Evolutionary conservation across 2,329 filamentous ascomycete genomes (phyloP).

Genomic region (Xylaria sp.): DNA sequence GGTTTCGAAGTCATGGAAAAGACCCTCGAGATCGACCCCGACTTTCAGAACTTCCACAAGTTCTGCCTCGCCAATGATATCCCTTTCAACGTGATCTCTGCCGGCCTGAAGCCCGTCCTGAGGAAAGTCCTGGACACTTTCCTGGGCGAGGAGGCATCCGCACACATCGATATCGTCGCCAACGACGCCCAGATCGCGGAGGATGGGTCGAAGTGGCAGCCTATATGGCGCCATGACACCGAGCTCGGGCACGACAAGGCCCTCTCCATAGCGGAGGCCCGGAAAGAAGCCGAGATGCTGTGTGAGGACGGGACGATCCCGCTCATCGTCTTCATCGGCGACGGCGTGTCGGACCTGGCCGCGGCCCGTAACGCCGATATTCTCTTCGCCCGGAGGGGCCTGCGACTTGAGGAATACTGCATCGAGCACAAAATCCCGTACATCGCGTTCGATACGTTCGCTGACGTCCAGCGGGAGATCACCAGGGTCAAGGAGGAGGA

Average conservation of each 20-base stretch:
- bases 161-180: slow-evolving; percentile 67
- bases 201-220: slow-evolving; percentile 64
- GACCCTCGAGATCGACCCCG: slow-evolving; percentile 63
- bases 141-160: slow-evolving; percentile 61
- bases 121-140: slow-evolving; percentile 65
- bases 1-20: slow-evolving; percentile 67
- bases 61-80: slow-evolving; percentile 66
- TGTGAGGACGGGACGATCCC: slow-evolving; percentile 65
- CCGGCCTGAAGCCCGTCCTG: slow-evolving; percentile 67
- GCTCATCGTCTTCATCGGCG: slow-evolving; percentile 70
- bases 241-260: slow-evolving; percentile 70
- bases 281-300: slow-evolving; percentile 54
- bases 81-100: slow-evolving; percentile 71
- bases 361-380: slow-evolving; percentile 69
- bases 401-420: slow-evolving; percentile 69
- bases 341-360: slow-evolving; percentile 68
- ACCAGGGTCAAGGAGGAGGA: slow-evolving; percentile 61
- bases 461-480: slow-evolving; percentile 65
- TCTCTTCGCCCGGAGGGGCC: slow-evolving; percentile 66
- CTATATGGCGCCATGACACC: slow-evolving; percentile 67
- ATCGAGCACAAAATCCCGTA: slow-evolving; percentile 62
- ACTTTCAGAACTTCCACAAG: slow-evolving; percentile 65
- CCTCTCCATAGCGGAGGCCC: slow-evolving; percentile 63
- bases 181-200: slow-evolving; percentile 64
- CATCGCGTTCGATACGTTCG: slow-evolving; percentile 66